Percentiles rank a stretch among this genome's conserved stretches.
phyloP scores from a whole-genome alignment of 2,329 filamentous ascomycete genomes.

The Colletotrichum sp. region DNA sequence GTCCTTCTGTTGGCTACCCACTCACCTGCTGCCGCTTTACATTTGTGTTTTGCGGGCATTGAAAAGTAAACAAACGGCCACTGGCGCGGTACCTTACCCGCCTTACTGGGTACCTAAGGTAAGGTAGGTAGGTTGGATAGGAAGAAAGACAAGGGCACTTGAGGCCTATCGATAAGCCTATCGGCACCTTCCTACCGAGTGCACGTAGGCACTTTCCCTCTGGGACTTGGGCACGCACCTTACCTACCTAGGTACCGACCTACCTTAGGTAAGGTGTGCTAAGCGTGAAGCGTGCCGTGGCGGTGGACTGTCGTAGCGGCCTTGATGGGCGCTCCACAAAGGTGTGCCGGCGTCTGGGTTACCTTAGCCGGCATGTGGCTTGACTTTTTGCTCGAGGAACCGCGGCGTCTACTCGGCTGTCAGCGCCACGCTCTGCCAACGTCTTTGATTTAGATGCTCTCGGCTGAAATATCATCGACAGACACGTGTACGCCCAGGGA shows the following conservation, averaged over 20 bases:
- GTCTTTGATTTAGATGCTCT: background rate
- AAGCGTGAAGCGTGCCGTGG: background rate
- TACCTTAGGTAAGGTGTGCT: background rate
- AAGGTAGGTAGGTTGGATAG: too few species aligned
- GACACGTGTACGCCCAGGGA: background rate
- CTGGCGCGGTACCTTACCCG: background rate
- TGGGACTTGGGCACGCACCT: too few species aligned
- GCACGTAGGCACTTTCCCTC: too few species aligned
- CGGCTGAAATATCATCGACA: background rate
- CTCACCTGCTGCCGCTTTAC: background rate
- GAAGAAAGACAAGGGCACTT: too few species aligned
- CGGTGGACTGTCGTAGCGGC: background rate
- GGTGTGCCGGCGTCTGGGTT: background rate
- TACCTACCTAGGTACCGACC: too few species aligned
- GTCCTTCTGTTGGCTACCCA: background rate
- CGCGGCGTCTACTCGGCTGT: slow-evolving; percentile 3
- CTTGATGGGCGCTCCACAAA: background rate
- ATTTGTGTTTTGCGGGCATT: background rate
- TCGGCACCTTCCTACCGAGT: too few species aligned
- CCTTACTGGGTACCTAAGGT: too few species aligned
- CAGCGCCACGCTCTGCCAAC: slow-evolving; percentile 4
- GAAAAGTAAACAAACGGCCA: background rate
- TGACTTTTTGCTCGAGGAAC: background rate
- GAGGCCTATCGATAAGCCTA: too few species aligned
- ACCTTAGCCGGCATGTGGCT: background rate